Conservation (phyloP, 176 grass and related monocot genomes). For the Coix lacrymajobi region DNA sequence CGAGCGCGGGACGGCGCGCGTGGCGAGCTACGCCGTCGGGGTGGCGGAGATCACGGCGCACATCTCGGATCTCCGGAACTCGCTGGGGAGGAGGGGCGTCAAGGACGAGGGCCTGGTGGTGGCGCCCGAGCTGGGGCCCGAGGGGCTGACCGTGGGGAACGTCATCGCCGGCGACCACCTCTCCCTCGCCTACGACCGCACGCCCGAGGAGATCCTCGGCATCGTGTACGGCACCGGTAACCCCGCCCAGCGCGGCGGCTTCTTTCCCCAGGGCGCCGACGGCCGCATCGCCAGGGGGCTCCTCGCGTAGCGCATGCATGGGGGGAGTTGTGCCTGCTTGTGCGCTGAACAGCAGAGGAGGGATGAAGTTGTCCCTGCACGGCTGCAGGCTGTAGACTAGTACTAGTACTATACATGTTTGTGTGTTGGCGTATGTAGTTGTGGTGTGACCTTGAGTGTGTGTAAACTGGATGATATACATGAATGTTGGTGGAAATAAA, state of each 20-base stretch:
- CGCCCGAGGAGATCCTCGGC: constrained; percentile 65
- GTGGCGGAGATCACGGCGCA: constrained; percentile 66
- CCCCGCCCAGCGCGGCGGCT: constrained; percentile 52
- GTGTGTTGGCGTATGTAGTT: not conserved
- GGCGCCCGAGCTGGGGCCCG: constrained; percentile 35
- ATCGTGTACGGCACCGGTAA: constrained; percentile 76
- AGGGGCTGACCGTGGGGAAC: constrained; percentile 56
- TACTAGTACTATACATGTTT: not conserved
- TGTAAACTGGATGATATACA: not conserved
- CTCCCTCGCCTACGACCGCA: constrained; percentile 67
- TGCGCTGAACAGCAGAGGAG: not conserved
- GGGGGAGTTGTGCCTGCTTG: too few species aligned
- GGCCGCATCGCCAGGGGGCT: constrained; percentile 54
- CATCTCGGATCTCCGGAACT: constrained; percentile 66
- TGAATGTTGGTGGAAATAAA: not conserved
- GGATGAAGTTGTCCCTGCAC: not conserved
- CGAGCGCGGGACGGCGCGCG: constrained; percentile 38
- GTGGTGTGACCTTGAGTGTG: not conserved
- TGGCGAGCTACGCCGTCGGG: constrained; percentile 50
- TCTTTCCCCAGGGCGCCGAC: constrained; percentile 65
- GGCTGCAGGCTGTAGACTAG: not conserved
- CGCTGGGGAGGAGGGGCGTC: constrained; percentile 49
- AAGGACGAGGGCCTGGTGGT: constrained; percentile 84
- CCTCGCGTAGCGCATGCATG: not conserved
- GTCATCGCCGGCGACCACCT: constrained; percentile 72